These are phyloP conservation scores for Pisolithus orientalis DNA, from an alignment of 768 basidiomycete genomes.

Conservation along the genomic window DNA sequence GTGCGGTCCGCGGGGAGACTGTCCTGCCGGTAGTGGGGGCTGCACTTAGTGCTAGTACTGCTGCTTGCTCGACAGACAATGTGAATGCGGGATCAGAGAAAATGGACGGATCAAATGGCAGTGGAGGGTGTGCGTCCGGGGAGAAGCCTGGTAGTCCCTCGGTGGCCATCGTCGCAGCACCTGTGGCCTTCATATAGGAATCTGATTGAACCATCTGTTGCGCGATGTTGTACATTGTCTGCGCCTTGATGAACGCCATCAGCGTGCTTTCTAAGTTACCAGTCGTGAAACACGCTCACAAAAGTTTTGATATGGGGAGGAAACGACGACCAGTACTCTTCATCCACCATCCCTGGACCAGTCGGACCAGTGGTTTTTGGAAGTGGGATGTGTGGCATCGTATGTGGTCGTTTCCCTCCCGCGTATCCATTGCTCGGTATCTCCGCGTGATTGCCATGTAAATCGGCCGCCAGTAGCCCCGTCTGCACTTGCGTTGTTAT, in stretches of 20 bases:
- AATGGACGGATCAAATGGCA: conserved; percentile 47
- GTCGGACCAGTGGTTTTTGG: conserved; percentile 19
- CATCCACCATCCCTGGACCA: conserved; percentile 34
- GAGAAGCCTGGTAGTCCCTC: conserved; percentile 33
- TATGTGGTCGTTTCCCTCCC: conserved; percentile 19
- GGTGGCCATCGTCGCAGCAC: conserved; percentile 27
- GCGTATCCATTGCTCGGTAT: conserved; percentile 20
- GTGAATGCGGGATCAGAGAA: conserved; percentile 50
- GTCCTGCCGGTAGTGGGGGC: conserved; percentile 26
- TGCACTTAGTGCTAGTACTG: conserved; percentile 29
- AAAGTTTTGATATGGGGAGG: conserved; percentile 66
- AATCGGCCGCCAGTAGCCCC: conserved; percentile 55
- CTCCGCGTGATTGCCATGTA: conserved; percentile 42
- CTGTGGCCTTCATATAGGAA: conserved; percentile 29
- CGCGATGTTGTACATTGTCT: conserved; percentile 63
- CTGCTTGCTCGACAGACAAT: conserved; percentile 44
- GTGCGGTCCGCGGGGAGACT: conserved; percentile 27
- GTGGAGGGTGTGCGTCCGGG: conserved; percentile 34
- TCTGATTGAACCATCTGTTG: conserved; percentile 56
- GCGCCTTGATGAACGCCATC: conserved; percentile 38
- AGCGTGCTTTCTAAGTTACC: conserved; percentile 16
- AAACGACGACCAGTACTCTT: conserved; percentile 65
- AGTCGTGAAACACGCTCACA: conserved; percentile 38
- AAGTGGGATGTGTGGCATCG: conserved; percentile 11
- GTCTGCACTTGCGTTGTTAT: conserved; percentile 41